Evolutionary conservation across 257 asterid genomes (phyloP).

Genomic region (Scutellaria galericulata): DNA sequence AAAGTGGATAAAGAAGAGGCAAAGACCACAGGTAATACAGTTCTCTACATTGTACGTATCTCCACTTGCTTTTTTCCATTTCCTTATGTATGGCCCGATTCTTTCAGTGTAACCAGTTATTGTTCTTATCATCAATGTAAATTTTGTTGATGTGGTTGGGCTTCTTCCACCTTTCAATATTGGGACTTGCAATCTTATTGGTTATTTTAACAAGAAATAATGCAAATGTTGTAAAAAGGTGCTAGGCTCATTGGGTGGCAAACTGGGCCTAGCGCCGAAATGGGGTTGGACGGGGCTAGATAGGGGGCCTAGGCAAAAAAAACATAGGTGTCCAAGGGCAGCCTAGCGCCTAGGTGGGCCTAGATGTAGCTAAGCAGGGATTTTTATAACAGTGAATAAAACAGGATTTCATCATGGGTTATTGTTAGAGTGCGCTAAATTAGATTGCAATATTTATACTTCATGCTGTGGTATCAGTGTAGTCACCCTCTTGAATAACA

Average conservation of each 20-base stretch:
- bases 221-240: not conserved
- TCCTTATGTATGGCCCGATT: not conserved
- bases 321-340: too few species aligned
- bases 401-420: constrained; percentile 6
- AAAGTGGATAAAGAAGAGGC: constrained; percentile 74
- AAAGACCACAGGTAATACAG: constrained; percentile 51
- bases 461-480: not conserved
- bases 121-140: constrained; percentile 3
- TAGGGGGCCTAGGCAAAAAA: too few species aligned
- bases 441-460: constrained; percentile 14
- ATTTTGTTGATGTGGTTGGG: not conserved
- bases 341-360: too few species aligned
- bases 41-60: constrained; percentile 24
- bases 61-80: constrained; percentile 28
- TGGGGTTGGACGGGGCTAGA: too few species aligned
- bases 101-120: constrained; percentile 2
- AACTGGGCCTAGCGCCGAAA: too few species aligned
- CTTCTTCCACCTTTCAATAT: constrained; percentile 9
- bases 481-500: constrained; percentile 21
- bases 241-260: too few species aligned
- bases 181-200: constrained; percentile 12
- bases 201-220: constrained; percentile 14
- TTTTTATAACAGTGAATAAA: not conserved
- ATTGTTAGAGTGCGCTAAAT: constrained; percentile 16
- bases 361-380: too few species aligned